A percentile compares a stretch with the other conserved stretches of the same genome.
phyloP scores from a whole-genome alignment of 495 filamentous ascomycete genomes.

The Aspergillus sclerotiicarbonarius region DNA sequence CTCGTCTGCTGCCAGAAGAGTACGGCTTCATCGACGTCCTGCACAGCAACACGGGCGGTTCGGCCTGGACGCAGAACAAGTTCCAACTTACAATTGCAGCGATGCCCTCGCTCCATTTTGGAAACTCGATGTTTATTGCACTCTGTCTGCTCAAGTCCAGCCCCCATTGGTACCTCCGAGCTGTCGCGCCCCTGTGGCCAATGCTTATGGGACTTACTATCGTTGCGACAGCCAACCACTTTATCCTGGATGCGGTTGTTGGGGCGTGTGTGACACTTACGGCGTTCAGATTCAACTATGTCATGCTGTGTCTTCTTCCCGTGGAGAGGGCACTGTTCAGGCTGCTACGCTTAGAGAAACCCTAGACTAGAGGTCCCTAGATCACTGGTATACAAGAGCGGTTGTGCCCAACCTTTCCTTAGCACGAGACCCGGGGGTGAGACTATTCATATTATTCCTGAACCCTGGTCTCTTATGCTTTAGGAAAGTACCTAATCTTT shows the following conservation, averaged over 20 bases:
- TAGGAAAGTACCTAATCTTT: not conserved
- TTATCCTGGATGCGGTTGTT: slow-evolving; percentile 56
- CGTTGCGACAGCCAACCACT: slow-evolving; percentile 66
- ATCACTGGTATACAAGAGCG: not conserved
- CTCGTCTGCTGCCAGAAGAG: slow-evolving; percentile 57
- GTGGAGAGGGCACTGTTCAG: slow-evolving; percentile 11
- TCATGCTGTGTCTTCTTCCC: slow-evolving; percentile 15
- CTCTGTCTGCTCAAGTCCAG: slow-evolving; percentile 50
- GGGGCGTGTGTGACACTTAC: slow-evolving; percentile 47
- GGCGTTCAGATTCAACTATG: slow-evolving; percentile 46
- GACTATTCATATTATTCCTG: not conserved
- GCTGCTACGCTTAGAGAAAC: slow-evolving; percentile 17
- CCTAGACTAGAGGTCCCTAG: slow-evolving; percentile 5
- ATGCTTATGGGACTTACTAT: slow-evolving; percentile 59
- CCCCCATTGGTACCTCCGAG: slow-evolving; percentile 36
- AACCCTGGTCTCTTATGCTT: not conserved
- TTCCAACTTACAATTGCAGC: slow-evolving; percentile 54
- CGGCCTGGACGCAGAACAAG: slow-evolving; percentile 59
- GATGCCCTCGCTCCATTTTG: slow-evolving; percentile 61
- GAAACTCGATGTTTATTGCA: slow-evolving; percentile 57
- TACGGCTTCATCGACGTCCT: slow-evolving; percentile 64
- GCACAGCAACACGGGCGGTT: slow-evolving; percentile 52
- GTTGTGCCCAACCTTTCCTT: not conserved
- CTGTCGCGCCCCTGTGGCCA: slow-evolving; percentile 55
- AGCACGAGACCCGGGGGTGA: not conserved